These are phyloP conservation scores for Vitis hybrid DNA, from an alignment of 177 flowering plant genomes.

Conservation along the genomic window DNA sequence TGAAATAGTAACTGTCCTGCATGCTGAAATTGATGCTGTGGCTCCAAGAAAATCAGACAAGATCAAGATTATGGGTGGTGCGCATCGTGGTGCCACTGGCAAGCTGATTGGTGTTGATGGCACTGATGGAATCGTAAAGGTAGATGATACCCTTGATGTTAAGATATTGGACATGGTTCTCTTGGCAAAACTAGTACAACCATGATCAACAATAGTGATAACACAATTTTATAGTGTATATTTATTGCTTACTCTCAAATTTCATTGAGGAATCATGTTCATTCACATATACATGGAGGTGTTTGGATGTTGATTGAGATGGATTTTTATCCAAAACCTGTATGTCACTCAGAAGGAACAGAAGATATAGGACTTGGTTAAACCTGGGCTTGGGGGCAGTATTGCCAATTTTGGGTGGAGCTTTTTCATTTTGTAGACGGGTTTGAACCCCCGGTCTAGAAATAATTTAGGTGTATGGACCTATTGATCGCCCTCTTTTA, in stretches of 20 bases:
- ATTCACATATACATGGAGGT: neutral
- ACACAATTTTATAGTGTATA: neutral
- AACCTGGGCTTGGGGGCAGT: no score
- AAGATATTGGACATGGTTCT: slow-evolving; percentile 83
- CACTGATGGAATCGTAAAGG: slow-evolving; percentile 89
- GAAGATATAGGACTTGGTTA: no score
- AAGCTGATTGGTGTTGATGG: slow-evolving; percentile 86
- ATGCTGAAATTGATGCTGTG: slow-evolving; percentile 69
- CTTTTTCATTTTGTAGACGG: no score
- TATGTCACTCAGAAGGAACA: no score
- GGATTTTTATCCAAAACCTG: neutral
- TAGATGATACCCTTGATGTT: slow-evolving; percentile 89
- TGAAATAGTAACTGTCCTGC: slow-evolving; percentile 50
- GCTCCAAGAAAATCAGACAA: slow-evolving; percentile 75
- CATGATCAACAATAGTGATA: slow-evolving; percentile 4
- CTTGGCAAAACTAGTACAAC: slow-evolving; percentile 69
- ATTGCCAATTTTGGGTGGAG: no score
- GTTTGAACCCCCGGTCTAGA: no score
- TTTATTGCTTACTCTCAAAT: neutral
- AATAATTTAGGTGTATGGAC: no score
- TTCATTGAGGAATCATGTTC: neutral
- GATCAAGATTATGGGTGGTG: slow-evolving; percentile 89
- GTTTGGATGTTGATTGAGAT: neutral
- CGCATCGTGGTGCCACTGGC: slow-evolving; percentile 75
- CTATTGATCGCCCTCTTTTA: no score